A percentile compares a stretch with the other conserved stretches of the same genome.
phyloP scores from a whole-genome alignment of 1,139 yeast genomes.

The Pichia sp. region DNA sequence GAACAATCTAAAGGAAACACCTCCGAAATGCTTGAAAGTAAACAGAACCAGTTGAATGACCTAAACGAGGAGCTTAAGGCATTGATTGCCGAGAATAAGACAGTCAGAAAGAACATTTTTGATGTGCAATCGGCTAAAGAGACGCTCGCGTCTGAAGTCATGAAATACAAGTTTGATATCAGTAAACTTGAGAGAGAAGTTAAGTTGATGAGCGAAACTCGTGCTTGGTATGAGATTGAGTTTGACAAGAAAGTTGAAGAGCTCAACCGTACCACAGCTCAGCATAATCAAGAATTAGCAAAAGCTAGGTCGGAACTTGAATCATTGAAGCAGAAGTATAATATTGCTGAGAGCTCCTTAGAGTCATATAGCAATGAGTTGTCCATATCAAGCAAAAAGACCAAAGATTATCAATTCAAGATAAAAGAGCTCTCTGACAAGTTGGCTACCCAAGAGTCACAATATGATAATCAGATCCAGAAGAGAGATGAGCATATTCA shows the following conservation, averaged over 20 bases:
- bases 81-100: conserved; percentile 38
- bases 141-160: conserved; percentile 16
- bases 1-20: conserved; percentile 33
- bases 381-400: conserved; percentile 30
- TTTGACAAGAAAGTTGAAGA: conserved; percentile 27
- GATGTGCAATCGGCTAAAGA: conserved; percentile 28
- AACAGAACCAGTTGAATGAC: conserved; percentile 41
- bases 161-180: conserved; percentile 25
- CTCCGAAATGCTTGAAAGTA: conserved; percentile 35
- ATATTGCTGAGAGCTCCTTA: conserved; percentile 27
- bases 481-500: conserved; percentile 58
- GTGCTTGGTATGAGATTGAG: conserved; percentile 44
- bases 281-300: conserved; percentile 22
- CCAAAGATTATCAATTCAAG: conserved; percentile 34
- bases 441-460: conserved; percentile 41
- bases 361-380: conserved; percentile 27
- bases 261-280: conserved; percentile 23
- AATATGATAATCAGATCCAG: conserved; percentile 54
- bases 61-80: conserved; percentile 46
- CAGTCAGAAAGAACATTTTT: conserved; percentile 32
- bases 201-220: conserved; percentile 34
- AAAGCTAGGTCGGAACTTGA: conserved; percentile 32
- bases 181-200: conserved; percentile 37
- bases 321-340: conserved; percentile 32
- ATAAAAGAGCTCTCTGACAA: conserved; percentile 44